Evolutionary conservation across 768 basidiomycete genomes (phyloP).

Genomic region (Mycena capillaripes): DNA sequence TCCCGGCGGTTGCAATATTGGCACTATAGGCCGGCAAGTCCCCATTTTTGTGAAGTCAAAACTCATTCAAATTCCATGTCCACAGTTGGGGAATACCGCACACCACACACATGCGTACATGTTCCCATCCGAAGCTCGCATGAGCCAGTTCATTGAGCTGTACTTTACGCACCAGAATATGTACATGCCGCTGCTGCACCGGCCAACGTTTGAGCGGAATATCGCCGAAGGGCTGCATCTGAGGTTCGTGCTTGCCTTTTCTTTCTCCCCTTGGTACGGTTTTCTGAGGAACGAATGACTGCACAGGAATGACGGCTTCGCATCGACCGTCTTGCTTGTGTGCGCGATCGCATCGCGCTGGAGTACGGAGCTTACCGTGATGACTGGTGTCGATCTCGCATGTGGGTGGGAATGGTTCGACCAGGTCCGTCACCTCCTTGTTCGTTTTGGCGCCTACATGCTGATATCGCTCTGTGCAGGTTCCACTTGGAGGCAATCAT

Average conservation of each 20-base stretch:
- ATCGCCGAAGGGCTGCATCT: slow-evolving; percentile 64
- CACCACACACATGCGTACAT: slow-evolving; percentile 36
- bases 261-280: no score
- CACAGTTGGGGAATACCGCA: slow-evolving; percentile 1
- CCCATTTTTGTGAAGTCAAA: no score
- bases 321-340: slow-evolving; percentile 71
- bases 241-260: slow-evolving; percentile 13
- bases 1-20: slow-evolving; percentile 17
- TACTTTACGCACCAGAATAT: slow-evolving; percentile 75
- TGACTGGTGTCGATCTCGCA: slow-evolving; percentile 46
- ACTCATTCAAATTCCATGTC: not conserved
- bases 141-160: slow-evolving; percentile 66
- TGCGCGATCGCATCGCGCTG: slow-evolving; percentile 77
- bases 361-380: slow-evolving; percentile 72
- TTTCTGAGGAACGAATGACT: no score
- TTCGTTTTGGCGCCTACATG: not conserved
- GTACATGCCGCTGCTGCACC: slow-evolving; percentile 79
- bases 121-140: slow-evolving; percentile 70
- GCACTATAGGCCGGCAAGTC: not conserved
- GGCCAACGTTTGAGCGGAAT: slow-evolving; percentile 72
- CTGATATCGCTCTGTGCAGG: not conserved
- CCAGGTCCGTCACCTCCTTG: slow-evolving; percentile 55
- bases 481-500: slow-evolving; percentile 69
- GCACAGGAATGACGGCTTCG: slow-evolving; percentile 64
- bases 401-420: slow-evolving; percentile 78